A percentile compares a stretch with the other conserved stretches of the same genome.
Conservation (phyloP, 805 yeast species). For the Lipomyces yamadae region DNA sequence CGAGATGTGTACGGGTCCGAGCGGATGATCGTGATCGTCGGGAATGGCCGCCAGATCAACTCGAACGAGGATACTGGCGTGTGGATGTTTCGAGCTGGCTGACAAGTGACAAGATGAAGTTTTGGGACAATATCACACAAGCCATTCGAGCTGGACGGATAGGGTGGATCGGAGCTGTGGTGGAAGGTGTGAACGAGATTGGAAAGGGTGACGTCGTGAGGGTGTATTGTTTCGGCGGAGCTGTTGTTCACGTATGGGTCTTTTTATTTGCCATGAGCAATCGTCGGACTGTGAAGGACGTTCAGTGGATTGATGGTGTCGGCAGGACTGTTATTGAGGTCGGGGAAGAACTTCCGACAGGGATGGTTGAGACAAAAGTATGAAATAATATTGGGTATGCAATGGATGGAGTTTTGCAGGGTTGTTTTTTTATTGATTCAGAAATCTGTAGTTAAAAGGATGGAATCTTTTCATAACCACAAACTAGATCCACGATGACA, state of each 20-base stretch:
- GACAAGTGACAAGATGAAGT: constrained; percentile 17
- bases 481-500: neutral
- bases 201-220: constrained; percentile 17
- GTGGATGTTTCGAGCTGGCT: constrained; percentile 22
- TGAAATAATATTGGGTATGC: neutral
- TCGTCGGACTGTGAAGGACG: constrained; percentile 14
- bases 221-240: constrained; percentile 30
- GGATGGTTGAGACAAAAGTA: neutral
- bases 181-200: constrained; percentile 7
- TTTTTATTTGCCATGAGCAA: constrained; percentile 27
- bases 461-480: neutral
- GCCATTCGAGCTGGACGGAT: constrained; percentile 21
- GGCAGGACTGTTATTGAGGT: constrained; percentile 14
- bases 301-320: constrained; percentile 19
- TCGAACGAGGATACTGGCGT: constrained; percentile 31
- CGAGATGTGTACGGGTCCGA: constrained; percentile 13
- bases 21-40: neutral
- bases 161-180: constrained; percentile 20
- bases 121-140: constrained; percentile 23
- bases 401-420: neutral
- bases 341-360: neutral
- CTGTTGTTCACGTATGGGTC: constrained; percentile 31
- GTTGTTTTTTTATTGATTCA: neutral
- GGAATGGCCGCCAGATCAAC: constrained; percentile 19
- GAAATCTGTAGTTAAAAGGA: neutral